phyloP scores from a whole-genome alignment of 768 basidiomycete genomes.

The Kwoniella heveanensis region DNA sequence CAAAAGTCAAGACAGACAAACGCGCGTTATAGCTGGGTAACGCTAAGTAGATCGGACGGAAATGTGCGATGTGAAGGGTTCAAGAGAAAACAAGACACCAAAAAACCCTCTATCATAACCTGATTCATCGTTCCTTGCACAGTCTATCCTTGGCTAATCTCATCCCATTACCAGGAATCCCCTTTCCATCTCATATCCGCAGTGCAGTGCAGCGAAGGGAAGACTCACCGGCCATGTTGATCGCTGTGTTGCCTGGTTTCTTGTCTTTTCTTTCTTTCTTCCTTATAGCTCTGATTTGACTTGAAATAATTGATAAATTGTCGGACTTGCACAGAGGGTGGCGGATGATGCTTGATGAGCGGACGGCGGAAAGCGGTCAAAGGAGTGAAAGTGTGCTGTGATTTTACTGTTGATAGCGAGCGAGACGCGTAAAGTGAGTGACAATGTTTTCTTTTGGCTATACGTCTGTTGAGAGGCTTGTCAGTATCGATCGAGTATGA shows the following conservation, averaged over 20 bases:
- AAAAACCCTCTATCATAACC: background rate
- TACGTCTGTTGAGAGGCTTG: background rate
- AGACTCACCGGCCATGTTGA: constrained; percentile 26
- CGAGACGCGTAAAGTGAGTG: too few species aligned
- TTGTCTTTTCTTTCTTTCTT: background rate
- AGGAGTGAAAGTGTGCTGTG: background rate
- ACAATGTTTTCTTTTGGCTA: too few species aligned
- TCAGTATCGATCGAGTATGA: background rate
- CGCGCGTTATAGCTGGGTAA: background rate
- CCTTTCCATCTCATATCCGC: constrained; percentile 9
- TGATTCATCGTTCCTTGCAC: background rate
- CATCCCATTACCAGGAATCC: too few species aligned
- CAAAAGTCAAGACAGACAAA: background rate
- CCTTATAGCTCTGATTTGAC: background rate
- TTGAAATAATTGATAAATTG: too few species aligned
- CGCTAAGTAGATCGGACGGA: background rate
- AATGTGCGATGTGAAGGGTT: background rate
- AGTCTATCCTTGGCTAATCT: too few species aligned
- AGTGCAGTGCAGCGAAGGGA: background rate
- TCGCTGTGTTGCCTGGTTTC: background rate
- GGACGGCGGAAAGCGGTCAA: background rate
- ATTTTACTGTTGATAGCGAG: too few species aligned
- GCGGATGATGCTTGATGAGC: too few species aligned
- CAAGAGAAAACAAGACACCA: background rate
- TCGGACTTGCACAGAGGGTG: constrained; percentile 12